phyloP scores from a whole-genome alignment of 2,329 filamentous ascomycete genomes.

The Arachnomyces sp. region DNA sequence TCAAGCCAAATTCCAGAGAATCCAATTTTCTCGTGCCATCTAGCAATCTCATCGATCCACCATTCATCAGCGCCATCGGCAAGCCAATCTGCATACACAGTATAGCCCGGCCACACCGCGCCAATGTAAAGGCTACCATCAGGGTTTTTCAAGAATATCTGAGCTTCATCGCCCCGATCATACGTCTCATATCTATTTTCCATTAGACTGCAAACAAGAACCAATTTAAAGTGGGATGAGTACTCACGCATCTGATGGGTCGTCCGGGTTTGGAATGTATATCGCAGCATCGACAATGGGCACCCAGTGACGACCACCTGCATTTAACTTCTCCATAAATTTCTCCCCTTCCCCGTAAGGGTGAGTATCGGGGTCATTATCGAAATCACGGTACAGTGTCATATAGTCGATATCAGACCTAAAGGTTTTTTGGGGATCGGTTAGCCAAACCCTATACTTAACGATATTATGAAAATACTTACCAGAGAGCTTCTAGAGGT shows the following conservation, averaged over 20 bases:
- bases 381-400: constrained; percentile 54
- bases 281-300: constrained; percentile 59
- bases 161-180: constrained; percentile 41
- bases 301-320: constrained; percentile 50
- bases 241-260: constrained; percentile 56
- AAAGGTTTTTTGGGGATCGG: background rate
- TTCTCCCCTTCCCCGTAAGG: constrained; percentile 41
- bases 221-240: constrained; percentile 4
- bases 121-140: constrained; percentile 50
- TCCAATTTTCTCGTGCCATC: constrained; percentile 46
- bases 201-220: constrained; percentile 16
- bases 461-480: constrained; percentile 1
- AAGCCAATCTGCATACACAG: constrained; percentile 55
- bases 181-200: constrained; percentile 48
- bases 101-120: constrained; percentile 52
- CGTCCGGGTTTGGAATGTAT: constrained; percentile 65
- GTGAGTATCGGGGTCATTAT: constrained; percentile 48
- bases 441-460: background rate
- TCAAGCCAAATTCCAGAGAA: constrained; percentile 55
- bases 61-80: constrained; percentile 52
- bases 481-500: constrained; percentile 48
- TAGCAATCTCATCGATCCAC: constrained; percentile 50
- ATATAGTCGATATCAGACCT: constrained; percentile 49
- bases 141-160: constrained; percentile 47
- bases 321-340: constrained; percentile 48